These are phyloP conservation scores for Coemansia sp. DNA, from an alignment of 192 early-diverging fungal species.

Conservation along the genomic window DNA sequence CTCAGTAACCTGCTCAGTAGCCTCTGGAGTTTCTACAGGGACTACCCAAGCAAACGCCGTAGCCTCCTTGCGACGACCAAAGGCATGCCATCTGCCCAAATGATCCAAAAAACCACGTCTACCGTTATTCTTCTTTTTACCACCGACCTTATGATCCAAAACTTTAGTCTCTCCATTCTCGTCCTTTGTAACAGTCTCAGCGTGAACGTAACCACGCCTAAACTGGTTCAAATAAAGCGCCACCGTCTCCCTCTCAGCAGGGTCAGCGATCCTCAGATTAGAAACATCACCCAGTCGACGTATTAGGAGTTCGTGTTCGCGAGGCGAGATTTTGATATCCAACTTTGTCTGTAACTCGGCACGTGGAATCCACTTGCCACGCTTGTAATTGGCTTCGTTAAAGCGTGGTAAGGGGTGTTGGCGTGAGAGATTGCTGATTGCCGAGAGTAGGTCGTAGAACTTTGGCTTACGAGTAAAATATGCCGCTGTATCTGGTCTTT, in stretches of 20 bases:
- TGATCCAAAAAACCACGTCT: slow-evolving; percentile 60
- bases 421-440: slow-evolving; percentile 58
- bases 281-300: slow-evolving; percentile 25
- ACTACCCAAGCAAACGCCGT: slow-evolving; percentile 75
- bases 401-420: slow-evolving; percentile 14
- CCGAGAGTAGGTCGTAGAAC: slow-evolving; percentile 74
- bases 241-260: slow-evolving; percentile 9
- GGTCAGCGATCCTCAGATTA: background rate
- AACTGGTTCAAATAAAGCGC: slow-evolving; percentile 36
- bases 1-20: background rate
- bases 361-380: slow-evolving; percentile 19
- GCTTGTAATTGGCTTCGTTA: slow-evolving; percentile 8
- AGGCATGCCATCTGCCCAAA: slow-evolving; percentile 70
- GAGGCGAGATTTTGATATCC: slow-evolving; percentile 23
- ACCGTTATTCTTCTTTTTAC: slow-evolving; percentile 27
- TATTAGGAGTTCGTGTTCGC: slow-evolving; percentile 28
- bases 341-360: slow-evolving; percentile 20
- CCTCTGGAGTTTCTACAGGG: slow-evolving; percentile 17
- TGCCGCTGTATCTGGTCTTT: slow-evolving; percentile 68
- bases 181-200: slow-evolving; percentile 16
- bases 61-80: slow-evolving; percentile 81
- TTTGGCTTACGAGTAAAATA: slow-evolving; percentile 88
- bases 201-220: slow-evolving; percentile 21
- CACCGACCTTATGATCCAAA: background rate
- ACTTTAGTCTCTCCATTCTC: background rate